Base-by-base conservation (phyloP, 225 moss, liverwort and hornwort genomes). In the Pleurozium schreberi region DNA sequence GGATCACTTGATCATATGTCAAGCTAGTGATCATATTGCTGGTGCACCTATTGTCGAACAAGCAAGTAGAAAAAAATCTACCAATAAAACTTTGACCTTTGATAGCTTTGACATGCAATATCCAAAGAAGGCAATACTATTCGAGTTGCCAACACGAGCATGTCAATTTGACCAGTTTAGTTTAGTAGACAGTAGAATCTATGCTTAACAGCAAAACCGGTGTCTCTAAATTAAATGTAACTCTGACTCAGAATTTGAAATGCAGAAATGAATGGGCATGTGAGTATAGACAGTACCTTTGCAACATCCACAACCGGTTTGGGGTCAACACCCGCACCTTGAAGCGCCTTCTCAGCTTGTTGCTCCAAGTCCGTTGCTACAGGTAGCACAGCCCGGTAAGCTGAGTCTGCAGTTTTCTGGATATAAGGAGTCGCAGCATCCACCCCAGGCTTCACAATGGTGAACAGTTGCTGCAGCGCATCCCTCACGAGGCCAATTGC, bases 381-480 rank as follows among this genome's bases (percentile, higher is more conserved):
- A 55, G 98, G 97, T 8, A 93, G 85, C 19, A 86, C 96, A 74
- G 94, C 87, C 65, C 91, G 91, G 36, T 93, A 91, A 22, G 95
- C 95, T 22, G 92, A 77, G 31, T 96, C 95, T 26, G 95, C 93
- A 21, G 95, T 92, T 87, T 95, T 92, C 88, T 96, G 93, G 12
- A 98, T 88, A 34, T 89, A 90, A 27, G 98, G 98, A 64, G 91
- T 89, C 11, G 95, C 97, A 40, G 89, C 95, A 79, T 98, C 97
- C 89, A 97, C 88, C 81, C 95, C 97, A 42, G 98, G 98, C 89
- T 98, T 98, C 87, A 98, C 87, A 63, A 92, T 89, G 43, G 94
- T 92, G 70, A 94, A 91, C 28, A 95, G 90, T 80, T 98, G 95
- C 87, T 98, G 95, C 65, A 94, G 90, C 10, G 93, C 89, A 83